Evolutionary conservation across 73 alveolate species (phyloP).

Genomic region (Vitrella brassicaformis): DNA sequence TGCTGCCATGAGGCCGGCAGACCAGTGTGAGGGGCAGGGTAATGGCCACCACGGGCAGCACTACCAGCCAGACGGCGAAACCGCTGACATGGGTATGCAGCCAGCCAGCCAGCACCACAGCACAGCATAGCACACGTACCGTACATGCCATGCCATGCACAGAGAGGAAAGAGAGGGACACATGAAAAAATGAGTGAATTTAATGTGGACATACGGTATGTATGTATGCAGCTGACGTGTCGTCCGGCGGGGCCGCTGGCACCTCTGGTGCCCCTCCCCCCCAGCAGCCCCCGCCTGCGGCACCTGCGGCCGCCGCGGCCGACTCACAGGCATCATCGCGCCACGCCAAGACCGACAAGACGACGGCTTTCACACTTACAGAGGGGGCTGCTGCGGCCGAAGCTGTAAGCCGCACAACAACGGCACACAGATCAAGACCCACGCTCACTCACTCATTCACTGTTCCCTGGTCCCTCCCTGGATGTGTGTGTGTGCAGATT

Average conservation of each 20-base stretch:
- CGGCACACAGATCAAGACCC: background rate
- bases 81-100: background rate
- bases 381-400: background rate
- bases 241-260: no score
- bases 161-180: background rate
- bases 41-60: background rate
- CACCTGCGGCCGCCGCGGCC: no score
- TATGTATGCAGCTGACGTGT: no score
- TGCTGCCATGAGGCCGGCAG: no score
- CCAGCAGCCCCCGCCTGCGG: no score
- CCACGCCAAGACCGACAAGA: background rate
- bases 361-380: background rate
- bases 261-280: no score
- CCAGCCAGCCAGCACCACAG: background rate
- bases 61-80: background rate
- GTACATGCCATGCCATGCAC: background rate
- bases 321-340: background rate
- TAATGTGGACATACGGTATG: no score
- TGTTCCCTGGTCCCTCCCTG: no score
- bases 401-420: background rate
- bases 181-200: background rate
- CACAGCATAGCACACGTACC: background rate
- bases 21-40: no score
- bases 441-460: no score
- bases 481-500: background rate